These are phyloP conservation scores for Beauveria rudraprayagi DNA, from an alignment of 2,329 filamentous ascomycete genomes.

Conservation along the genomic window DNA sequence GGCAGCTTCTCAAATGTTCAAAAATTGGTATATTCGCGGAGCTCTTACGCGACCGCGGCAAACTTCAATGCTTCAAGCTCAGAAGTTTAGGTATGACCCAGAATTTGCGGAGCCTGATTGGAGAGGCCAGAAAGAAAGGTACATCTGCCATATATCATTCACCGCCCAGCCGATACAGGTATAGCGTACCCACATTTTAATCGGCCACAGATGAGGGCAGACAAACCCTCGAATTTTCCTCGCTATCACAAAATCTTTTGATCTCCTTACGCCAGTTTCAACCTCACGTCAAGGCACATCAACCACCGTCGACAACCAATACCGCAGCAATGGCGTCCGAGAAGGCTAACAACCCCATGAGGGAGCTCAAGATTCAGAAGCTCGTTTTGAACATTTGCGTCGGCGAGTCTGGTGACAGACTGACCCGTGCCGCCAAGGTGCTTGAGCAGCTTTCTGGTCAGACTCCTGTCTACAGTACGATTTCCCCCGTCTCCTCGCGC, in stretches of 20 bases:
- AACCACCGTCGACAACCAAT: slow-evolving; percentile 24
- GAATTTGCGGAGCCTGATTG: slow-evolving; percentile 40
- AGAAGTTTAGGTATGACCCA: slow-evolving; percentile 26
- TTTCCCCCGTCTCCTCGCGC: slow-evolving; percentile 17
- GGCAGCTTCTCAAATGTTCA: slow-evolving; percentile 27
- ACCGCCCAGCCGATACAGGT: slow-evolving; percentile 20
- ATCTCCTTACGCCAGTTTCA: slow-evolving; percentile 18
- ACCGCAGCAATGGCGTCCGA: slow-evolving; percentile 51
- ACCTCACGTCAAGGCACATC: slow-evolving; percentile 27
- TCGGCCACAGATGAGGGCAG: slow-evolving; percentile 29
- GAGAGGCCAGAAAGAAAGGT: slow-evolving; percentile 29
- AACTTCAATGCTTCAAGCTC: slow-evolving; percentile 37
- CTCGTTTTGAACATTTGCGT: slow-evolving; percentile 99
- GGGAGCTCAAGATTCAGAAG: slow-evolving; percentile 99
- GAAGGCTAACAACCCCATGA: slow-evolving; percentile 97
- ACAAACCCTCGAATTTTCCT: slow-evolving; percentile 33
- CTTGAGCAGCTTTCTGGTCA: slow-evolving; percentile 99
- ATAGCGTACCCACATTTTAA: slow-evolving; percentile 16
- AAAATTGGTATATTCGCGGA: slow-evolving; percentile 33
- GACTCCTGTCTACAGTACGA: slow-evolving; percentile 96
- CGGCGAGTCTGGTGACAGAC: slow-evolving; percentile 99
- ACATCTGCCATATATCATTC: slow-evolving; percentile 24
- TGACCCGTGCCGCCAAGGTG: slow-evolving; percentile 99
- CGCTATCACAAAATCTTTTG: slow-evolving; percentile 28
- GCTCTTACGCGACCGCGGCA: slow-evolving; percentile 31